These are phyloP conservation scores for Cyclotella cryptica DNA, from an alignment of 108 stramenopile species.

Conservation along the genomic window DNA sequence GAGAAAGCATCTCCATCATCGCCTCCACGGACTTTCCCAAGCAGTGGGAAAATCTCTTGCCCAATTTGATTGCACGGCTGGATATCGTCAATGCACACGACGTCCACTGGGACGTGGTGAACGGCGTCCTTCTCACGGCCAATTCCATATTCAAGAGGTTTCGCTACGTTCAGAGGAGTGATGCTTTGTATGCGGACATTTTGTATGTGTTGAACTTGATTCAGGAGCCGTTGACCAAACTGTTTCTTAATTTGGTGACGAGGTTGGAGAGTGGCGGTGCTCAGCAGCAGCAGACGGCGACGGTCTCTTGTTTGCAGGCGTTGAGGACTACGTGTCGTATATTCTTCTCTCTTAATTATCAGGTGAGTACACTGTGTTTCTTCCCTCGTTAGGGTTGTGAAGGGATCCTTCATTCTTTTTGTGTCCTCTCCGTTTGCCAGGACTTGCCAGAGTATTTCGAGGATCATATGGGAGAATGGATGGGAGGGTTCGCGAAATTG, in stretches of 20 bases:
- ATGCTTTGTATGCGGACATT: slow-evolving; percentile 85
- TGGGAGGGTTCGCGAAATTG: slow-evolving; percentile 89
- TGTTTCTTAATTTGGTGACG: slow-evolving; percentile 68
- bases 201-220: slow-evolving; percentile 83
- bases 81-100: slow-evolving; percentile 8
- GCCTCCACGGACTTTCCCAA: slow-evolving; percentile 92
- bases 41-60: slow-evolving; percentile 94
- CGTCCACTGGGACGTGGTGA: slow-evolving; percentile 78
- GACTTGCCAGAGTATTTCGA: slow-evolving; percentile 99
- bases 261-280: slow-evolving; percentile 56
- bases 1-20: slow-evolving; percentile 94
- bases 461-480: slow-evolving; percentile 95
- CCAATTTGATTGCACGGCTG: slow-evolving; percentile 86
- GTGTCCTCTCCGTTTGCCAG: not conserved
- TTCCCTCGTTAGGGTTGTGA: no score
- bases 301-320: slow-evolving; percentile 70
- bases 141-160: slow-evolving; percentile 96
- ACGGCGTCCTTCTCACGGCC: slow-evolving; percentile 95
- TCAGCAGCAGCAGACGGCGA: slow-evolving; percentile 46
- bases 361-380: slow-evolving; percentile 19
- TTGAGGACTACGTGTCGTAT: slow-evolving; percentile 91
- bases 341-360: slow-evolving; percentile 96
- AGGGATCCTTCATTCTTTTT: not conserved
- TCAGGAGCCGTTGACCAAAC: slow-evolving; percentile 80
- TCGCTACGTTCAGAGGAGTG: slow-evolving; percentile 88